Conservation (phyloP, 768 basidiomycete species). For the Lyophyllum decastes region DNA sequence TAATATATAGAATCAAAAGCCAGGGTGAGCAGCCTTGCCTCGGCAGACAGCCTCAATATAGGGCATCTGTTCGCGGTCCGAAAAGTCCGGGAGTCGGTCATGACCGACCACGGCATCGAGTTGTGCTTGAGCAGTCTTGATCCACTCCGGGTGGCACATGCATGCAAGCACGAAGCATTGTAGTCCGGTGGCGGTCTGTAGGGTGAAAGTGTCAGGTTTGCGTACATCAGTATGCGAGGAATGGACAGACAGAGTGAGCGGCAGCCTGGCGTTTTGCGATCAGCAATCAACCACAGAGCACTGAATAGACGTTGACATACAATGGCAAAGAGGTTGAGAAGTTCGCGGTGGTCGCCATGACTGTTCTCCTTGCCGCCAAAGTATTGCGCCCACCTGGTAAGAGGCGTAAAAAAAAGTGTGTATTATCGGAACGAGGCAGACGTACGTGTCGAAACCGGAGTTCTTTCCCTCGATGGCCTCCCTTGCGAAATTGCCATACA, state of each 20-base stretch:
- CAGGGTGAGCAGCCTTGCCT: not conserved
- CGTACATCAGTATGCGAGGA: not conserved
- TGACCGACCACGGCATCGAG: conserved; percentile 6
- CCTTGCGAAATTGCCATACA: conserved; percentile 1
- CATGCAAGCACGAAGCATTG: conserved; percentile 6
- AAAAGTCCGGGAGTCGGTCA: conserved; percentile 6
- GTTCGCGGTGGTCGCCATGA: conserved; percentile 7
- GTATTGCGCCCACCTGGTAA: conserved; percentile 6
- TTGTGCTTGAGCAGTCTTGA: conserved; percentile 1
- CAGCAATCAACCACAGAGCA: not conserved
- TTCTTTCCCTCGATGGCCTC: conserved; percentile 10
- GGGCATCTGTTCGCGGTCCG: conserved; percentile 7
- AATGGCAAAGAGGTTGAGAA: conserved; percentile 4
- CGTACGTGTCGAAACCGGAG: conserved; percentile 5
- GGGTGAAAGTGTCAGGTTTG: not conserved
- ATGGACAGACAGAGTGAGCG: conserved; percentile 1
- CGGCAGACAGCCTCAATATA: conserved; percentile 7
- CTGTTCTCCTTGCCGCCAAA: conserved; percentile 7
- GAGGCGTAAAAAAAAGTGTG: too few species aligned
- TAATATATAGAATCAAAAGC: not conserved
- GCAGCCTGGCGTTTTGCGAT: not conserved
- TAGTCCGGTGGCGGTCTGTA: conserved; percentile 3
- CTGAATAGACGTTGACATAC: not conserved
- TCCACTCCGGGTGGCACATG: conserved; percentile 8
- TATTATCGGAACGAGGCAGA: not conserved